Evolutionary conservation across 176 grass and related monocot genomes (phyloP).

Genomic region (Carex kokanica): DNA sequence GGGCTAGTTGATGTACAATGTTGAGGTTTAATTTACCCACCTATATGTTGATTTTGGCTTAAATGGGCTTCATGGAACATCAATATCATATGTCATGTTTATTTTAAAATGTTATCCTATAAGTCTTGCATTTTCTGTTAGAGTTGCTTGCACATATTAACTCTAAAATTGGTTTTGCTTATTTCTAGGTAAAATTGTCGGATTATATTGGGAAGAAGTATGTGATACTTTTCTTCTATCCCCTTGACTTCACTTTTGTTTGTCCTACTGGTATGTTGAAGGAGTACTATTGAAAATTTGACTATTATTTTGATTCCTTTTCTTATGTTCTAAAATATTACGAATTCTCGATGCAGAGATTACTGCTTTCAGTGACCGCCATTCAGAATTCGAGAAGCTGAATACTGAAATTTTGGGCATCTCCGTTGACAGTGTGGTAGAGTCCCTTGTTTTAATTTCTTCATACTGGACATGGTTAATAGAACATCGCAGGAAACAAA

Average conservation of each 20-base stretch:
- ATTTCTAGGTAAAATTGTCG: conserved; percentile 71
- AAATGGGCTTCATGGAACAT: neutral
- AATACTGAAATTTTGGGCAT: conserved; percentile 80
- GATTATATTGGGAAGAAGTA: conserved; percentile 96
- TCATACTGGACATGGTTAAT: neutral
- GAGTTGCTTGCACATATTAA: neutral
- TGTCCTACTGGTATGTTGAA: conserved; percentile 66
- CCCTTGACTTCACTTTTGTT: conserved; percentile 93
- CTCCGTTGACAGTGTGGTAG: conserved; percentile 94
- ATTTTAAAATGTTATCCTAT: neutral
- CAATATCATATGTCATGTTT: neutral
- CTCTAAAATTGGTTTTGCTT: neutral
- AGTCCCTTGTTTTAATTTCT: conserved; percentile 1
- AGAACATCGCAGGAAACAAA: neutral
- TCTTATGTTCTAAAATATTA: neutral
- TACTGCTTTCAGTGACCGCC: conserved; percentile 80
- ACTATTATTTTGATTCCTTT: neutral
- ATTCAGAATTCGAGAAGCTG: conserved; percentile 67
- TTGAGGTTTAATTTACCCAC: neutral
- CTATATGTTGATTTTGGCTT: neutral
- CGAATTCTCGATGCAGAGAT: conserved; percentile 47
- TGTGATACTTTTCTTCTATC: conserved; percentile 86
- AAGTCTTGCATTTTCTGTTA: neutral
- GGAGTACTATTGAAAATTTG: neutral
- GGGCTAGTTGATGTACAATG: neutral